Evolutionary conservation across 345 rosid genomes (phyloP).

Genomic region (Citrus sinensis): DNA sequence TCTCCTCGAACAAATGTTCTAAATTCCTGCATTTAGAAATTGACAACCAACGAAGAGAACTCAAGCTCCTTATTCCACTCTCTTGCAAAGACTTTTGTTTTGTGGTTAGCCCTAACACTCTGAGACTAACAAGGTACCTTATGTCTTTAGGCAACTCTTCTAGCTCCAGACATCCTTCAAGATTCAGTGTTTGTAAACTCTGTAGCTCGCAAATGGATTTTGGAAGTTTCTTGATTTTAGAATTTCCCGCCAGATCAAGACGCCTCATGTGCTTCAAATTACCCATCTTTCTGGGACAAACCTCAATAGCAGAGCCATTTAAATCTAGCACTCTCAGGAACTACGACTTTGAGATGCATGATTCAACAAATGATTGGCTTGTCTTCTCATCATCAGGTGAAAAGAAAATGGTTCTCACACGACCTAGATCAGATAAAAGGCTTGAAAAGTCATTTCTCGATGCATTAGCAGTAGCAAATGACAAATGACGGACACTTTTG

Average conservation of each 20-base stretch:
- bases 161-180: background rate
- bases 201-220: constrained; percentile 7
- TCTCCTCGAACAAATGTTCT: constrained; percentile 14
- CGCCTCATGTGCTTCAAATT: constrained; percentile 22
- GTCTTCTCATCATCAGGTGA: too few species aligned
- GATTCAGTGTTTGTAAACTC: constrained; percentile 10
- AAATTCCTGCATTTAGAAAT: background rate
- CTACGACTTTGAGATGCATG: too few species aligned
- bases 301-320: background rate
- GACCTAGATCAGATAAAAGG: too few species aligned
- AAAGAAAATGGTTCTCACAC: too few species aligned
- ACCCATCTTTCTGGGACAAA: constrained; percentile 8
- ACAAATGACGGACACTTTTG: too few species aligned
- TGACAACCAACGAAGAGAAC: background rate
- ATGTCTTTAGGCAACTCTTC: constrained; percentile 11
- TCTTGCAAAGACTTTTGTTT: background rate
- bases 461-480: too few species aligned
- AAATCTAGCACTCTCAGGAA: background rate
- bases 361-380: too few species aligned
- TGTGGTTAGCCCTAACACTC: background rate
- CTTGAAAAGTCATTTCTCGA: too few species aligned
- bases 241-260: background rate
- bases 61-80: background rate
- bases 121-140: constrained; percentile 7
- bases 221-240: background rate